Base-by-base conservation (phyloP, 345 rosid genomes). In the Punica granatum region DNA sequence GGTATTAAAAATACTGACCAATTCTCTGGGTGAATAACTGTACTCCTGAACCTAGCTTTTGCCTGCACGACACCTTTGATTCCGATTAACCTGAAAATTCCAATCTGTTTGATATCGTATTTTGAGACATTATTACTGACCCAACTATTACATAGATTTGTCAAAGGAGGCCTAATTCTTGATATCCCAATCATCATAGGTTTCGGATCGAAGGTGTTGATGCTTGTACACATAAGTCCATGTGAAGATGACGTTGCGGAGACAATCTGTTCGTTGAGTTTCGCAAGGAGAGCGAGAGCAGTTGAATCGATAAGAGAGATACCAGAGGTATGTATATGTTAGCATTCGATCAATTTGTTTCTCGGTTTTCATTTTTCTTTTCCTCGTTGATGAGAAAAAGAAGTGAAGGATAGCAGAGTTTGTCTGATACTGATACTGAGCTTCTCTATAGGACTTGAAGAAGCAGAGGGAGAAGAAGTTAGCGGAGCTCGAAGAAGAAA, bases 141-240 rank as follows among this genome's bases (percentile, higher is more conserved):
- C 41, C 11, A 11, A 37, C 5, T 37, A 37, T 4, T 11, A 37
- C 11, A 56, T 56, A 30, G 25, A 56, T 56, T 33, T 56, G 58
- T 51, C 28, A 56, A 8, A 25, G 30, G 58, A 51, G 30, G 25
- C 6, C 34, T 59, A 18, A 37, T 39, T 63, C 33, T 62, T 25
- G 16, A 14, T 39, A 41, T 25, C 39, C 16, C 7, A 12, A 54
- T 23, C 28, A 28, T 49, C 32, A 37, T 23, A 90, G 97, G 96
- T 46, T 79, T 70, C 67, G 80, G 82, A 70, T 90, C 98, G 11
- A 93, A 93, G 82, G 92, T 89, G 69, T 42, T 93, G 81, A 90
- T 93, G 97, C 88, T 90, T 53, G 92, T 87, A 64, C 97, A 93
- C 70, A 78, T 89, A 62, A 90, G 97, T 74, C 96, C 90, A 14